Percentiles rank a stretch among this genome's conserved stretches.
Evolutionary conservation across 73 alveolate species (phyloP).

Genomic region (Paramecium tetraurelia): DNA sequence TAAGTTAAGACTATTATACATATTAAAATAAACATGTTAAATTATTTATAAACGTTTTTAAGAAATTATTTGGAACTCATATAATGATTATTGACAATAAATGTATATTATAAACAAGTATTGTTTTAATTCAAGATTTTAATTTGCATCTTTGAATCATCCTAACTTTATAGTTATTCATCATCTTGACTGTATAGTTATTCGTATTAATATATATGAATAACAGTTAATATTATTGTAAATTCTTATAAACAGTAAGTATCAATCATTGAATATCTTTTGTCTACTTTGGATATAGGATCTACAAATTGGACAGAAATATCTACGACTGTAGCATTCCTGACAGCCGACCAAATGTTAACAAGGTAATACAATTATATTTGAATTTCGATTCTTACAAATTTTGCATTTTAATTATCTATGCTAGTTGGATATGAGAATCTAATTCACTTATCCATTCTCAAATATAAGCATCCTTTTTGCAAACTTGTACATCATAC

Average conservation of each 20-base stretch:
- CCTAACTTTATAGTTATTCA: too few relatives aligned
- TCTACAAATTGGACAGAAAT: not conserved
- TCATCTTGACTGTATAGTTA: too few relatives aligned
- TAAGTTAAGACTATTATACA: not conserved
- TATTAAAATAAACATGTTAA: not conserved
- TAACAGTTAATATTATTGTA: too few relatives aligned
- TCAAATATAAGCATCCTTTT: not conserved
- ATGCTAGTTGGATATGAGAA: not conserved
- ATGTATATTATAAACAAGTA: too few relatives aligned
- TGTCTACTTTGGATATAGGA: too few relatives aligned
- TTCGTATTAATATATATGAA: too few relatives aligned
- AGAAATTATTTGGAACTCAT: too few relatives aligned
- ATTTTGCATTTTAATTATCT: not conserved
- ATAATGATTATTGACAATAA: too few relatives aligned
- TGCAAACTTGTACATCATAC: not conserved
- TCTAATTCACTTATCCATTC: not conserved
- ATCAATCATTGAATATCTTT: too few relatives aligned
- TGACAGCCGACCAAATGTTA: not conserved
- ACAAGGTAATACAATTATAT: not conserved
- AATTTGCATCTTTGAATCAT: too few relatives aligned
- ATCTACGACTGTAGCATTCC: not conserved
- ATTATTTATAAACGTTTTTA: not conserved
- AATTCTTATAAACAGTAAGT: too few relatives aligned
- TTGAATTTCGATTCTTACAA: not conserved
- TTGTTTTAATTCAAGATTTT: too few relatives aligned